Conservation (phyloP, 2,329 filamentous ascomycete species). For the Lasiodiplodia gonubiensis region DNA sequence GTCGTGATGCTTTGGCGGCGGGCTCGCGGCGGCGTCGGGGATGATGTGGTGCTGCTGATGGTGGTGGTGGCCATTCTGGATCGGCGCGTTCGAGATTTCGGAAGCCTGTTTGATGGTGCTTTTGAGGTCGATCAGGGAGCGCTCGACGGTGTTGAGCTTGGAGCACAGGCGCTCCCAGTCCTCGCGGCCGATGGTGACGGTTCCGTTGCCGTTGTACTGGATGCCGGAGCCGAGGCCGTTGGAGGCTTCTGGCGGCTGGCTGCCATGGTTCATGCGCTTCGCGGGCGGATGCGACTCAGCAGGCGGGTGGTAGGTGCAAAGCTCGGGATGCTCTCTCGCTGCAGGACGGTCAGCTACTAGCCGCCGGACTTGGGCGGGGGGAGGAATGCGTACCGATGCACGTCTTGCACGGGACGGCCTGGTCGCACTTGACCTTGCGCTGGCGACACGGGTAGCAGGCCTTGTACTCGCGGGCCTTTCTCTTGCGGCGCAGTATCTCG, state of each 20-base stretch:
- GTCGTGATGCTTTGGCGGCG: slow-evolving; percentile 41
- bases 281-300: slow-evolving; percentile 48
- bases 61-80: slow-evolving; percentile 34
- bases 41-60: background rate
- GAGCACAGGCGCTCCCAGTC: slow-evolving; percentile 57
- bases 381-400: slow-evolving; percentile 47
- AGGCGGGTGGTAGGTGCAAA: slow-evolving; percentile 52
- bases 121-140: slow-evolving; percentile 53
- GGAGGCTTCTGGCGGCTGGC: background rate
- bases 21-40: slow-evolving; percentile 42
- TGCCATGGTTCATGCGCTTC: slow-evolving; percentile 39
- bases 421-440: slow-evolving; percentile 56
- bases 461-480: slow-evolving; percentile 59
- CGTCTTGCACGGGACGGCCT: slow-evolving; percentile 55
- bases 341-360: slow-evolving; percentile 22
- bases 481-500: slow-evolving; percentile 56
- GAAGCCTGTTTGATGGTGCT: slow-evolving; percentile 46
- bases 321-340: slow-evolving; percentile 55
- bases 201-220: slow-evolving; percentile 43
- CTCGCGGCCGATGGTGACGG: slow-evolving; percentile 47
- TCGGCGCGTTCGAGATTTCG: slow-evolving; percentile 34
- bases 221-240: slow-evolving; percentile 21
- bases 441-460: slow-evolving; percentile 56
- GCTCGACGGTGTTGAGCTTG: slow-evolving; percentile 56
- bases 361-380: background rate